These are phyloP conservation scores for Flaveria ramosissima DNA, from an alignment of 129 eudicot species.

Conservation along the genomic window DNA sequence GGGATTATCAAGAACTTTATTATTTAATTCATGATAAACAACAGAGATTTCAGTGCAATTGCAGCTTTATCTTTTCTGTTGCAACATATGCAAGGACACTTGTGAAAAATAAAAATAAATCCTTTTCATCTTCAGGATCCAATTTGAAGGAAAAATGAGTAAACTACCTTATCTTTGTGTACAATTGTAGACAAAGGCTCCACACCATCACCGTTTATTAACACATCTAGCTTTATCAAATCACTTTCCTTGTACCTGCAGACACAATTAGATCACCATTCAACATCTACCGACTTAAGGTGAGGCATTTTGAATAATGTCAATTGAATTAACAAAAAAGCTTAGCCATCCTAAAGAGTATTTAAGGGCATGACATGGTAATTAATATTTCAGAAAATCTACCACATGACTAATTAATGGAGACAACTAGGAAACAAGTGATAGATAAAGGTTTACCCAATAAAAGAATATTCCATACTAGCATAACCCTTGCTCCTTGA, in stretches of 20 bases:
- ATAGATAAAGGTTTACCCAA: slow-evolving; percentile 60
- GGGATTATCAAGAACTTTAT: background rate
- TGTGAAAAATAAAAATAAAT: background rate
- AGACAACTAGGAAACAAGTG: background rate
- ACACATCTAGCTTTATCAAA: slow-evolving; percentile 89
- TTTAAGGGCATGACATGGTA: background rate
- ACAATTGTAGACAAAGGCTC: slow-evolving; percentile 97
- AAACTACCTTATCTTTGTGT: slow-evolving; percentile 83
- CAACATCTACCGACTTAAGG: background rate
- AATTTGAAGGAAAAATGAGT: slow-evolving; percentile 12
- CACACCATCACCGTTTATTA: slow-evolving; percentile 86
- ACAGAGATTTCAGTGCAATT: slow-evolving; percentile 19
- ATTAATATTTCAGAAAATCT: slow-evolving; percentile 3
- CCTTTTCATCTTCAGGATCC: slow-evolving; percentile 8
- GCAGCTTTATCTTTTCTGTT: slow-evolving; percentile 7
- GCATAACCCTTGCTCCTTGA: slow-evolving; percentile 99
- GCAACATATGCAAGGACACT: background rate
- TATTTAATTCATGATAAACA: background rate
- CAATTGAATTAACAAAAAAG: background rate
- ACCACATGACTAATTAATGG: background rate
- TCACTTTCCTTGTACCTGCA: slow-evolving; percentile 80
- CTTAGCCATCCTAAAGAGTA: background rate
- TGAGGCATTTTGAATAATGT: background rate
- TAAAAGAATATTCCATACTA: slow-evolving; percentile 93
- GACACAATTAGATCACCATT: slow-evolving; percentile 12